These are phyloP conservation scores for Trypanosoma boissoni DNA, from an alignment of 208 protist species.

Conservation along the genomic window DNA sequence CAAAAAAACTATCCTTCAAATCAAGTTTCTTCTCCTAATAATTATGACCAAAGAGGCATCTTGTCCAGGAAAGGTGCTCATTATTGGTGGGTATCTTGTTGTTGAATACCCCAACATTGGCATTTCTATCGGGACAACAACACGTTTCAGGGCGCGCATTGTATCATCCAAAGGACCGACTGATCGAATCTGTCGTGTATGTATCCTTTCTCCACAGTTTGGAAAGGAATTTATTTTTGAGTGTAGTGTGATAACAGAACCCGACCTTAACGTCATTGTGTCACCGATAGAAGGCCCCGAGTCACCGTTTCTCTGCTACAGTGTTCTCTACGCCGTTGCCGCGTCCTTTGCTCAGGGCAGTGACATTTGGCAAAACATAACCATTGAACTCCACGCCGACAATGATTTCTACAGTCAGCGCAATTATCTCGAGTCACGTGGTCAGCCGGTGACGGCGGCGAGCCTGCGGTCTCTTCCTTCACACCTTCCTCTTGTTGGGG, in stretches of 20 bases:
- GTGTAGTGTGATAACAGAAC: slow-evolving; percentile 15
- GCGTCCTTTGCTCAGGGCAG: slow-evolving; percentile 27
- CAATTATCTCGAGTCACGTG: slow-evolving; percentile 66
- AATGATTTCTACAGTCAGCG: slow-evolving; percentile 93
- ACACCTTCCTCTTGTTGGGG: slow-evolving; percentile 67
- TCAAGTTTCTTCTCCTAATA: not conserved
- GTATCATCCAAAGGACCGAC: slow-evolving; percentile 12
- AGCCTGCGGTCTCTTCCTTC: slow-evolving; percentile 61
- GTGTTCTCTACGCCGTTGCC: slow-evolving; percentile 64
- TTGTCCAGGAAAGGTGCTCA: slow-evolving; percentile 94
- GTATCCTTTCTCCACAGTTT: slow-evolving; percentile 84
- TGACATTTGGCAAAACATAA: slow-evolving; percentile 19
- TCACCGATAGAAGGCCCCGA: slow-evolving; percentile 51
- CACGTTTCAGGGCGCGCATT: slow-evolving; percentile 83
- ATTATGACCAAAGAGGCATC: slow-evolving; percentile 55
- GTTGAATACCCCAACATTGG: slow-evolving; percentile 89
- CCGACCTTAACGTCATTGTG: slow-evolving; percentile 32
- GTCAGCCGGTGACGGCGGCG: slow-evolving; percentile 41
- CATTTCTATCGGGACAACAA: slow-evolving; percentile 90
- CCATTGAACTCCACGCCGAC: slow-evolving; percentile 79
- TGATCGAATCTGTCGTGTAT: slow-evolving; percentile 37
- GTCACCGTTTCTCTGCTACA: slow-evolving; percentile 71
- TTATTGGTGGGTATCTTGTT: slow-evolving; percentile 95
- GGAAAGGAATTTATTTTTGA: slow-evolving; percentile 60
- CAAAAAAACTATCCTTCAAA: slow-evolving; percentile 4